These are phyloP conservation scores for Penicillium sp. DNA, from an alignment of 2,329 filamentous ascomycete species.

Conservation along the genomic window DNA sequence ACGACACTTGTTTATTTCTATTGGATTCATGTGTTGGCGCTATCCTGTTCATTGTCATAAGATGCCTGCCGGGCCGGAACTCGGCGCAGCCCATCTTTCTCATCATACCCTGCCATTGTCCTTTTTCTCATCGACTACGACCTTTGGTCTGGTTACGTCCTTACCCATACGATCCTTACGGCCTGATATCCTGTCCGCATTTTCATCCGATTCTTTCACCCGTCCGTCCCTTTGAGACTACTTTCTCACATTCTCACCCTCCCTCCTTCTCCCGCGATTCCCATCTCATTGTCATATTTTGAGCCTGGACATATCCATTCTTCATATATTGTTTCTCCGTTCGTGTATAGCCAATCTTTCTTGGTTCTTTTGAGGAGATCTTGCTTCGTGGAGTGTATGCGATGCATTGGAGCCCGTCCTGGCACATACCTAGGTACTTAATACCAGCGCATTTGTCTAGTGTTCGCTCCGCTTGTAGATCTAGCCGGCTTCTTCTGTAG, in stretches of 20 bases:
- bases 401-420: background rate
- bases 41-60: constrained; percentile 5
- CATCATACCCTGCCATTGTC: constrained; percentile 22
- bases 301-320: constrained; percentile 21
- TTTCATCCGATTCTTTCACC: constrained; percentile 13
- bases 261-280: background rate
- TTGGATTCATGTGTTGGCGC: constrained; percentile 8
- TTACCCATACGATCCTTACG: constrained; percentile 24
- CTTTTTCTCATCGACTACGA: constrained; percentile 13
- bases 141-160: constrained; percentile 12
- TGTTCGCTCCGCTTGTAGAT: background rate
- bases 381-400: background rate
- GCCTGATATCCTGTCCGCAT: constrained; percentile 15
- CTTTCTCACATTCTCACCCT: constrained; percentile 11
- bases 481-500: background rate
- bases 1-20: constrained; percentile 6
- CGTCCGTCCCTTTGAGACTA: background rate
- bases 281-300: constrained; percentile 11
- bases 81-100: constrained; percentile 8
- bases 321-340: constrained; percentile 14
- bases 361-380: background rate
- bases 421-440: background rate
- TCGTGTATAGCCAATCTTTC: constrained; percentile 1
- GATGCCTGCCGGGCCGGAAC: constrained; percentile 22
- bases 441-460: background rate